Conservation (phyloP, 768 basidiomycete genomes). For the Tubosaeta sp. region DNA sequence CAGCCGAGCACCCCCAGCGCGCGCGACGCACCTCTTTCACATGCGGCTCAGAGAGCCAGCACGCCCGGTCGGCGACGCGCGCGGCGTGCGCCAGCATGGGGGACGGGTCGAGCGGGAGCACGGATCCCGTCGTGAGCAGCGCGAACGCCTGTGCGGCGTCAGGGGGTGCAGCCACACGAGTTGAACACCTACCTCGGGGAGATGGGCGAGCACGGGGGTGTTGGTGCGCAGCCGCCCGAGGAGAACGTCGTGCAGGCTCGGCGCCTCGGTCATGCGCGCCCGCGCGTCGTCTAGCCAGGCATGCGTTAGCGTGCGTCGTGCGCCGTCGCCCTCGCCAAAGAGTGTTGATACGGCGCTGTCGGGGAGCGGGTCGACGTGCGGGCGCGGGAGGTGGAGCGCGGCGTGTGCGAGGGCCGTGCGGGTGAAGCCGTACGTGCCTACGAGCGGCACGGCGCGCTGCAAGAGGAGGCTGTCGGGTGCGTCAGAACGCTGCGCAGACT, state of each 20-base stretch:
- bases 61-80: constrained; percentile 67
- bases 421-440: constrained; percentile 69
- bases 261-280: constrained; percentile 37
- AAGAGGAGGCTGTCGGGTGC: constrained; percentile 36
- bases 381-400: constrained; percentile 48
- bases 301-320: constrained; percentile 58
- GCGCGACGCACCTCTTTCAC: constrained; percentile 50
- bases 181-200: constrained; percentile 56
- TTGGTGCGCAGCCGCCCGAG: constrained; percentile 58
- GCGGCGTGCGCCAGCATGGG: constrained; percentile 60
- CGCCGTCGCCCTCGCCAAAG: constrained; percentile 67
- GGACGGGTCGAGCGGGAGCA: constrained; percentile 52
- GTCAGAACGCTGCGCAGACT: neutral
- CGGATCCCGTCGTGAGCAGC: constrained; percentile 52
- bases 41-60: constrained; percentile 50
- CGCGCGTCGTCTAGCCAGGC: constrained; percentile 73
- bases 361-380: constrained; percentile 56
- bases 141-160: constrained; percentile 60
- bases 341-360: constrained; percentile 68
- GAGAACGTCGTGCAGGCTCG: constrained; percentile 46
- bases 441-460: constrained; percentile 58
- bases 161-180: neutral
- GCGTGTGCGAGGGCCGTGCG: constrained; percentile 64
- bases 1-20: neutral
- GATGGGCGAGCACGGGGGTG: constrained; percentile 56